Evolutionary conservation across 768 basidiomycete species (phyloP), one percentile per base, ranked within the genome.

Genomic region (Pluteus cervinus): DNA sequence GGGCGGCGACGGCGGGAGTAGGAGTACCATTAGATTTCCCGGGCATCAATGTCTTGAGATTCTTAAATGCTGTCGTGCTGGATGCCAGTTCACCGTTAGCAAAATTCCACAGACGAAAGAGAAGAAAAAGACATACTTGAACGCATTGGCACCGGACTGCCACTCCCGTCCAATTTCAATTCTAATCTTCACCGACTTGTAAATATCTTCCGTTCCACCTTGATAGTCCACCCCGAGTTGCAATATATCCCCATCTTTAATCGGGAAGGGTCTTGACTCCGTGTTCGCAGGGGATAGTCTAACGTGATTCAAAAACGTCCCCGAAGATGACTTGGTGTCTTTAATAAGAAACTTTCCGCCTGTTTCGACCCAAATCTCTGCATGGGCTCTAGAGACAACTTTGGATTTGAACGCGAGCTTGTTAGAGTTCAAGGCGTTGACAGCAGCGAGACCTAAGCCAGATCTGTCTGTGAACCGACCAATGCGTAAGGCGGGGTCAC

Each of bases 211-310:
- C 5, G 87, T 79, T 0, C 94, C 94, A 5, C 94, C 94, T 58
- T 97, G 93, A 61, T 96, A 99, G 56, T 98, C 93, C 18, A 98
- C 90, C 2, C 94, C 93, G 1, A 97, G 78, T 61, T 97, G 94
- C 14, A 98, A 62, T 20, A 97, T 74, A 62, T 97, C 93, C 1
- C 94, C 94, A 44, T 97, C 93, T 61, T 86, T 89, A 49, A 97
- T 68, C 44, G 75, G 76, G 42, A 71, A 81, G 1, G 89, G 76
- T 25, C 79, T 65, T 4, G 81, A 85, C 56, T 94, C 93, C 5
- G 76, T 73, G 33, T 84, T 85, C 8, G 93, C 91, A 1, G 81
- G 69, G 24, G 81, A 81, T n/a, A 98, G 71, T 31, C 93, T 64
- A 37, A 93, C 79, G 55, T 97, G 93, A 58, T 99, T 99, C 44